Evolutionary conservation across 2,329 filamentous ascomycete genomes (phyloP).

Genomic region (Cercospora nicotianae): DNA sequence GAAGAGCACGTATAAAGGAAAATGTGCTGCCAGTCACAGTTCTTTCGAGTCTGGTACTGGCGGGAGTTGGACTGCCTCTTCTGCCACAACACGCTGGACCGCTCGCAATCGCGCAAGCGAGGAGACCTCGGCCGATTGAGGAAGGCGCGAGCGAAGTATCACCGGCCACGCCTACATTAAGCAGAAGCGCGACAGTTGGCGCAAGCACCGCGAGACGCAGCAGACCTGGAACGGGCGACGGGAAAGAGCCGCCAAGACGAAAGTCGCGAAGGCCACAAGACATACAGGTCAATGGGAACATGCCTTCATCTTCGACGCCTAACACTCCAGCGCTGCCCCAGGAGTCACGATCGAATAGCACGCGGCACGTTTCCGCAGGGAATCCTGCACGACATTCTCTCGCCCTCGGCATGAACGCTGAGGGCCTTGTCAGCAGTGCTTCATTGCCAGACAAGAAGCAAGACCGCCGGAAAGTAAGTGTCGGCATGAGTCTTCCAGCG

Average conservation of each 20-base stretch:
- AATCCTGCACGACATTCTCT: conserved; percentile 35
- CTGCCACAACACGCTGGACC: conserved; percentile 78
- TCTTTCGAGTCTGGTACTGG: conserved; percentile 75
- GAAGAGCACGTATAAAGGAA: conserved; percentile 75
- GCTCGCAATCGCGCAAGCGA: conserved; percentile 76
- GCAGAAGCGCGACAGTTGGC: conserved; percentile 69
- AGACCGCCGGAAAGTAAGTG: conserved; percentile 28
- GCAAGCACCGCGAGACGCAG: conserved; percentile 46
- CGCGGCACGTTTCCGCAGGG: conserved; percentile 9
- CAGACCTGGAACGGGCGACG: conserved; percentile 38
- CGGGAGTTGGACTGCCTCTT: conserved; percentile 71
- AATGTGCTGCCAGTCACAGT: conserved; percentile 79
- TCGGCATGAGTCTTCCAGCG: conserved; percentile 31
- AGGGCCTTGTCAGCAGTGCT: conserved; percentile 37
- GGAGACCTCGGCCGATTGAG: conserved; percentile 67
- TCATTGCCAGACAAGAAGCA: conserved; percentile 35
- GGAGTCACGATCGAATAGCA: not conserved
- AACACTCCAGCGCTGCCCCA: conserved; percentile 21
- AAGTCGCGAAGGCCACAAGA: conserved; percentile 40
- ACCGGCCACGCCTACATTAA: conserved; percentile 57
- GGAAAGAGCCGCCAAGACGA: conserved; percentile 31
- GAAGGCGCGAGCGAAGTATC: conserved; percentile 62
- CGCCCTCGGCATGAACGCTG: conserved; percentile 33
- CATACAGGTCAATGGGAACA: conserved; percentile 29
- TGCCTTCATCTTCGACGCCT: conserved; percentile 19